Base-by-base conservation (phyloP, 2,329 filamentous ascomycete species). In the Pseudocercospora vitis region DNA sequence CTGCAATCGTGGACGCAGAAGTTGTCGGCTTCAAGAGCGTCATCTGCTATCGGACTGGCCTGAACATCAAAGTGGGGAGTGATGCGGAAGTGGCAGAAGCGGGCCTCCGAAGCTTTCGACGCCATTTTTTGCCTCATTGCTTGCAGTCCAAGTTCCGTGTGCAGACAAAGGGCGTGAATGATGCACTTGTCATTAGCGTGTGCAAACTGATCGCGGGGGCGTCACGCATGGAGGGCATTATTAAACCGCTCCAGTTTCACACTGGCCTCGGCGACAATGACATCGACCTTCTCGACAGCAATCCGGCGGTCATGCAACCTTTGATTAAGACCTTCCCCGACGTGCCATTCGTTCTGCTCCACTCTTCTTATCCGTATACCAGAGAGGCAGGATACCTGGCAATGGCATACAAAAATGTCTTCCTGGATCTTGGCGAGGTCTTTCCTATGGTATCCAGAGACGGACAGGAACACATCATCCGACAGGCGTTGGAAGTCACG, bases 21-120 rank as follows among this genome's bases (percentile, higher is more conserved):
- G 84, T 95, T 1, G 88, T 83, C 1, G 89, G 81, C 2, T 95
- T 95, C 78, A 94, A 95, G 70, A 88, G 85, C 1, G 83, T 91
- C 45, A 82, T 95, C 51, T 92, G 89, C 71, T 94, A 94, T 68
- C 81, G 89, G 11, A 88, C 85, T 0, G 89, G 89, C 0, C 75
- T 91, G 4, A 80, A 81, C 32, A 76, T 92, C 12, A 73, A 79
- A n/a, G 66, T 77, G 6, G 73, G 78, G 49, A 68, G 76, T 1
- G 73, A 76, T 1, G 74, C 65, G 9, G 63, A 69, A 14, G 59
- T 68, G 29, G 59, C 63, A 1, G 62, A 66, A n/a, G 61, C 52
- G 28, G 67, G 66, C n/a, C 58, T 68, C 7, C 49, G 62, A 14
- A 64, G 62, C 31, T 77, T 77, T 48, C 55, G 56, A 14, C 67